Evolutionary conservation across 768 basidiomycete genomes (phyloP), one percentile per base, ranked within the genome.

Genomic region (Agaricus blazei): DNA sequence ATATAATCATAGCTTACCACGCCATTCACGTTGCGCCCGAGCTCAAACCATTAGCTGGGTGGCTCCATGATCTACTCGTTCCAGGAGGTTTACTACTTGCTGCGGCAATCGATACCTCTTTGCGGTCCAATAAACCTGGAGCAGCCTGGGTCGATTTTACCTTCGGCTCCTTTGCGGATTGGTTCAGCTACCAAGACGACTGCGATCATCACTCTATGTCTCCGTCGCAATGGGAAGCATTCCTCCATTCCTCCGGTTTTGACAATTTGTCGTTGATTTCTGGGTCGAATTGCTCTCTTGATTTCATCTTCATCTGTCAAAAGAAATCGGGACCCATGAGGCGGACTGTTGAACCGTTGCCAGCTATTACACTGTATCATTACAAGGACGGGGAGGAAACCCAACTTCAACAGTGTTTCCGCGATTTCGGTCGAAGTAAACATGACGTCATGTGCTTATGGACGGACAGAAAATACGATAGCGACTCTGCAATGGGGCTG

Each of bases 401-500:
- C 11, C 58, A 64, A 9, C 54, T 64, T 46, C 62, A 64, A 48
- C 58, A 61, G 29, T 29, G 40, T 38, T 24, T 51, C 49, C 23
- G 5, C 3, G 26, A 36, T 19, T 51, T 38, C 31, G 40, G 27
- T 4, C 37, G 23, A 24, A 24, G 3, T 12, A 11, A 24, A 3
- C 24, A 51, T 38, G 49, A 23, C 12, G 11, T 38, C 11, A n/a
- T 51, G 24, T 51, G 49, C 23, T 14, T 51, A 19, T 51, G 49
- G 49, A 50, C 49, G 15, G 51, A 62, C 38, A 57, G 60, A 41
- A 31, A 71, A 24, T 71, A 70, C 23, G 62, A 69, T 51, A 70
- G 70, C 6, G 65, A 63, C 28, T 65, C 66, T n/a, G 65, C 65
- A 1, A 50, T 62, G 15, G 73, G 73, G 3, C 62, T 75, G 28